A percentile compares a stretch with the other conserved stretches of the same genome.
phyloP scores from a whole-genome alignment of 1,139 yeast species.

The Magnusiomyces fungicola region DNA sequence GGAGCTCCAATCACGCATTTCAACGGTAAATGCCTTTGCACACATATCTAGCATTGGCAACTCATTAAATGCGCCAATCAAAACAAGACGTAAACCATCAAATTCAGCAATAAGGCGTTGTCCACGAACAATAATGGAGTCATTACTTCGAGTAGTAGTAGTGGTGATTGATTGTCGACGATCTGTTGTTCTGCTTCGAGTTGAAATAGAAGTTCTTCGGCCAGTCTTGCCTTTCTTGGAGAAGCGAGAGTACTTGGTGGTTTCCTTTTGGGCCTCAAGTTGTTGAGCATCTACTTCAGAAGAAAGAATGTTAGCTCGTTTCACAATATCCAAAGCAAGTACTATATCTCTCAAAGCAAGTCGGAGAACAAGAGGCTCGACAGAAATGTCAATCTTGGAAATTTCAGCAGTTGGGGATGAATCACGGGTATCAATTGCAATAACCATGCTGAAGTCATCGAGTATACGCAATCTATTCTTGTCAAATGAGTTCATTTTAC shows the following conservation, averaged over 20 bases:
- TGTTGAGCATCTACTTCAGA: slow-evolving; percentile 22
- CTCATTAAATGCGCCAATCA: slow-evolving; percentile 92
- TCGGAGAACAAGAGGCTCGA: slow-evolving; percentile 76
- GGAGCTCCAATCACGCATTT: slow-evolving; percentile 85
- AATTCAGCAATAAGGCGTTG: slow-evolving; percentile 65
- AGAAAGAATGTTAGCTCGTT: slow-evolving; percentile 55
- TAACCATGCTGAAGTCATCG: slow-evolving; percentile 81
- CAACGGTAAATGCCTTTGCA: slow-evolving; percentile 62
- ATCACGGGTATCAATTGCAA: slow-evolving; percentile 65
- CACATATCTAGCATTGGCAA: slow-evolving; percentile 82
- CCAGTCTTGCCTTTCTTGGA: slow-evolving; percentile 13
- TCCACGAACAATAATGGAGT: slow-evolving; percentile 40
- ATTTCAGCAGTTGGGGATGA: slow-evolving; percentile 50
- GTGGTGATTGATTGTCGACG: not conserved
- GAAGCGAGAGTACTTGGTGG: slow-evolving; percentile 22
- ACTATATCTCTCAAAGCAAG: slow-evolving; percentile 82
- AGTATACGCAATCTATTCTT: slow-evolving; percentile 60
- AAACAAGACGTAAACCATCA: slow-evolving; percentile 78
- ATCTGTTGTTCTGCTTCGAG: not conserved
- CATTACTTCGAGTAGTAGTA: not conserved
- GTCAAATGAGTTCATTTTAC: slow-evolving; percentile 62
- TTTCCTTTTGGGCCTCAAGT: slow-evolving; percentile 5
- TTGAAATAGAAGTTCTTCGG: slow-evolving; percentile 7
- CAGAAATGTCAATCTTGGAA: slow-evolving; percentile 58
- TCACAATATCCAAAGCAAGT: slow-evolving; percentile 65